These are phyloP conservation scores for Russula virescens DNA, from an alignment of 768 basidiomycete genomes.

Conservation along the genomic window DNA sequence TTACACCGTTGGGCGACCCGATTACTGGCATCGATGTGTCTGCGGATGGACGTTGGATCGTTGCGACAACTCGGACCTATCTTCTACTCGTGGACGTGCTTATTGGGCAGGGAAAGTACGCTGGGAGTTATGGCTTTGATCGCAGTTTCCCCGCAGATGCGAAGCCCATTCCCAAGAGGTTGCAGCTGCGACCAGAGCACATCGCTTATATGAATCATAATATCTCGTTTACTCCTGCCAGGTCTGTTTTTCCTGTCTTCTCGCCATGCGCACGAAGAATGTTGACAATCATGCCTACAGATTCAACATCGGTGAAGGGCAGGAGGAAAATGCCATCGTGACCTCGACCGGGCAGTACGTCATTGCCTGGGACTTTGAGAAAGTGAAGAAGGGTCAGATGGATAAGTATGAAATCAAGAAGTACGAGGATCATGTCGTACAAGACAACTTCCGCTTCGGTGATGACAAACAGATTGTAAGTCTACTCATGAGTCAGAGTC, in stretches of 20 bases:
- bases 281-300: conserved; percentile 37
- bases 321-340: conserved; percentile 91
- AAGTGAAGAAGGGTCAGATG: conserved; percentile 86
- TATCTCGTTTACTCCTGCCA: conserved; percentile 88
- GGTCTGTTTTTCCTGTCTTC: conserved; percentile 41
- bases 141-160: conserved; percentile 90
- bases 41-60: conserved; percentile 88
- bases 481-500: conserved; percentile 15
- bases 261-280: neutral
- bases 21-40: conserved; percentile 94
- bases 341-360: conserved; percentile 91
- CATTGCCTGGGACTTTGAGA: conserved; percentile 95
- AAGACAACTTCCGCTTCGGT: conserved; percentile 97
- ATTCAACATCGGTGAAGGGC: conserved; percentile 86
- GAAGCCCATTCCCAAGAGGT: conserved; percentile 84
- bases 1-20: conserved; percentile 92
- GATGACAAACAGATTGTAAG: conserved; percentile 94
- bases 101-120: conserved; percentile 85
- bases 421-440: conserved; percentile 91
- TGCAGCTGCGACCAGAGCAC: conserved; percentile 87
- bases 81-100: conserved; percentile 90
- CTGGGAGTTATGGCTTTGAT: conserved; percentile 84
- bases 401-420: conserved; percentile 96
- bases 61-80: conserved; percentile 94
- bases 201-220: conserved; percentile 89